Percentiles rank a stretch among this genome's conserved stretches.
Conservation (phyloP, 371 early-diverging fungal species). For the Haplosporangium sp. region DNA sequence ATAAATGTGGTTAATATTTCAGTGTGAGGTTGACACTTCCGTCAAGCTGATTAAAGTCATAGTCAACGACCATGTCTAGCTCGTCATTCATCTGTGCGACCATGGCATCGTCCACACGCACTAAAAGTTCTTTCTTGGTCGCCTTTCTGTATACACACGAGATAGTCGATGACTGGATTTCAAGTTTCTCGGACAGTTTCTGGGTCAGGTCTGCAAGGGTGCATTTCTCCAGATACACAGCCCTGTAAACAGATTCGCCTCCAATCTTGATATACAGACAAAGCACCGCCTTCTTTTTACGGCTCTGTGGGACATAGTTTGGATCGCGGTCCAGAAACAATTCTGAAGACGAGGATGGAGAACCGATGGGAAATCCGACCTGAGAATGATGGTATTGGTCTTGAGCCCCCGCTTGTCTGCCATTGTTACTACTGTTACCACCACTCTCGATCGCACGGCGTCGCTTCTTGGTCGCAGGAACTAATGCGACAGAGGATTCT, state of each 20-base stretch:
- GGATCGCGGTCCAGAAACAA: conserved; percentile 54
- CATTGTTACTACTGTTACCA: background rate
- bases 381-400: conserved; percentile 15
- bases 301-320: conserved; percentile 52
- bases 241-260: conserved; percentile 60
- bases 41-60: conserved; percentile 56
- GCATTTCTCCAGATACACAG: conserved; percentile 64
- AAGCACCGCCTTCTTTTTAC: conserved; percentile 53
- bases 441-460: conserved; percentile 18
- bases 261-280: conserved; percentile 64
- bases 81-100: conserved; percentile 64
- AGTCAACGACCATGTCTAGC: conserved; percentile 65
- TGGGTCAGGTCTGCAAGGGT: conserved; percentile 58
- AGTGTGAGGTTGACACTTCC: conserved; percentile 59
- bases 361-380: conserved; percentile 11
- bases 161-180: conserved; percentile 56
- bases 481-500: background rate
- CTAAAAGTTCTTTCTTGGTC: conserved; percentile 56
- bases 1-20: too few relatives aligned
- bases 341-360: conserved; percentile 9
- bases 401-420: background rate
- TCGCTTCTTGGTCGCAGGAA: conserved; percentile 19
- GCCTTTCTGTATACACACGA: conserved; percentile 58
- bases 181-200: conserved; percentile 60
- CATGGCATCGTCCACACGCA: conserved; percentile 64